Percentiles rank a stretch among this genome's conserved stretches.
phyloP scores from a whole-genome alignment of 352 stramenopile genomes.

The Phytopythium boreale region DNA sequence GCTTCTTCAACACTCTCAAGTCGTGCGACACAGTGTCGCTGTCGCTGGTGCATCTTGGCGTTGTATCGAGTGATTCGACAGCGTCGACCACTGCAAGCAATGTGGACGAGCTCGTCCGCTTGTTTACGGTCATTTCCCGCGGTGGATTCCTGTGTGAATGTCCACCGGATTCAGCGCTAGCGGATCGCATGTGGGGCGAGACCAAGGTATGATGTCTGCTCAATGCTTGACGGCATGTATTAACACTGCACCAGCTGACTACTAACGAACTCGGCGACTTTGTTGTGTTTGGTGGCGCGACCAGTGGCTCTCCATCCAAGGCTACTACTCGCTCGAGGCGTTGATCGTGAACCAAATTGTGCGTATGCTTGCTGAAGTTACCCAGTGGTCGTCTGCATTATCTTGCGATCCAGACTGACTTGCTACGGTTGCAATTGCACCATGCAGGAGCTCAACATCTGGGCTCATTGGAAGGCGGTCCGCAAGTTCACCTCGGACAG shows the following conservation, averaged over 20 bases:
- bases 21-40: constrained; percentile 71
- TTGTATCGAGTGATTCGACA: constrained; percentile 1
- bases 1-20: constrained; percentile 58
- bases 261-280: background rate
- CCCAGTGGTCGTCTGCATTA: background rate
- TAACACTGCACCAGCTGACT: background rate
- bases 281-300: background rate
- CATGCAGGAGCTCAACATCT: constrained; percentile 67
- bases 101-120: constrained; percentile 23
- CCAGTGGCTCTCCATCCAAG: constrained; percentile 59
- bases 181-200: constrained; percentile 40
- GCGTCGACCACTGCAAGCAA: background rate
- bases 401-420: background rate
- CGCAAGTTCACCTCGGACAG: constrained; percentile 17
- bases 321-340: constrained; percentile 65
- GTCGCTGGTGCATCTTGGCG: constrained; percentile 35
- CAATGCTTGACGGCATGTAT: background rate
- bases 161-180: constrained; percentile 31
- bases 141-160: constrained; percentile 45
- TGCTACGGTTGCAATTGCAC: background rate
- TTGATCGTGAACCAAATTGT: constrained; percentile 79
- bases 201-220: constrained; percentile 27
- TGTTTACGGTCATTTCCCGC: constrained; percentile 53
- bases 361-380: constrained; percentile 10
- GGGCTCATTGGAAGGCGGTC: constrained; percentile 44